These are phyloP conservation scores for Nicotiana attenuata DNA, from an alignment of 257 asterid genomes.

Conservation along the genomic window DNA sequence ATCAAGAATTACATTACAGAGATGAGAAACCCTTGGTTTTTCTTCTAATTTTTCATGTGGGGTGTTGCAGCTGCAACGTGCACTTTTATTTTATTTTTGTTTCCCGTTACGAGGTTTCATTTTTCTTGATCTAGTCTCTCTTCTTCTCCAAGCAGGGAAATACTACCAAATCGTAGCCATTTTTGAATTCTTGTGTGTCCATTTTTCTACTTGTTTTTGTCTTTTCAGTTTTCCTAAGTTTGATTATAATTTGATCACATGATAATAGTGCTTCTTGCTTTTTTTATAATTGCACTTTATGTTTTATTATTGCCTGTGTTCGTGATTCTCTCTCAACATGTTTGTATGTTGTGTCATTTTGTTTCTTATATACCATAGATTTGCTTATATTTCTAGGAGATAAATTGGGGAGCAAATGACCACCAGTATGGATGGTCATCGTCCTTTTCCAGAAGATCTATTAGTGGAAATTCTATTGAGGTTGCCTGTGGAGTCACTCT, in stretches of 20 bases:
- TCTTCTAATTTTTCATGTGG: not conserved
- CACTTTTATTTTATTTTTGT: not conserved
- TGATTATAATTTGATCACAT: not conserved
- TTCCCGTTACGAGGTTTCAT: not conserved
- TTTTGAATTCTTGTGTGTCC: not conserved
- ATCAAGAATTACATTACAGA: not conserved
- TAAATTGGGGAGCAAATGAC: not conserved
- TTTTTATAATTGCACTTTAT: not conserved
- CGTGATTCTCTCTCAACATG: not conserved
- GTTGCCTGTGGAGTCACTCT: slow-evolving; percentile 30
- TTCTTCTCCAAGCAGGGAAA: not conserved
- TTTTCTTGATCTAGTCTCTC: not conserved
- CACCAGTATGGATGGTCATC: not conserved
- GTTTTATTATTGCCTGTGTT: not conserved
- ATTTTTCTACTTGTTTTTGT: not conserved
- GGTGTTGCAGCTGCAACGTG: not conserved
- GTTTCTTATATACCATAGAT: not conserved
- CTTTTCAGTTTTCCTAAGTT: not conserved
- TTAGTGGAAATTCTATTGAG: slow-evolving; percentile 28
- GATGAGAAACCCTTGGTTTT: not conserved
- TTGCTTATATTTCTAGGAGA: not conserved
- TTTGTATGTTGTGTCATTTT: not conserved
- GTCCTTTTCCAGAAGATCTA: slow-evolving; percentile 26
- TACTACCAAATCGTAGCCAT: not conserved
- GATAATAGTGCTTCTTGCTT: not conserved